These are phyloP conservation scores for Powellomyces hirtus DNA, from an alignment of 192 early-diverging fungal species.

Conservation along the genomic window DNA sequence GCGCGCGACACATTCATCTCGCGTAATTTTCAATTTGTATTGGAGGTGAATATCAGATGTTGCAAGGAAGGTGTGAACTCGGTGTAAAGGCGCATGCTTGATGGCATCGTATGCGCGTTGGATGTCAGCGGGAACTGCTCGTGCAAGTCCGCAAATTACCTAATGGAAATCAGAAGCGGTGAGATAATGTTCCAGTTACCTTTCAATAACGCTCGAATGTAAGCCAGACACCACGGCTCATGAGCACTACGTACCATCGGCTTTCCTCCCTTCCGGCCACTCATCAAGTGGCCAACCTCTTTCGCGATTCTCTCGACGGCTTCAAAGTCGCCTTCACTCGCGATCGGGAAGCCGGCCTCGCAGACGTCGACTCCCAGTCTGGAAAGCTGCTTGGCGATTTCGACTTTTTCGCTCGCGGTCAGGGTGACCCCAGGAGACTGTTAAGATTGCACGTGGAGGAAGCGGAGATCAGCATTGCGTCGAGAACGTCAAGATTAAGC, in stretches of 20 bases:
- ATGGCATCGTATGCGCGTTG: constrained; percentile 87
- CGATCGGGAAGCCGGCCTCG: constrained; percentile 95
- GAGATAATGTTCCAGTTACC: too few species aligned
- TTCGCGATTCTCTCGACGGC: constrained; percentile 90
- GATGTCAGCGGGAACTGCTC: constrained; percentile 82
- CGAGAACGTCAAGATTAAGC: not conserved
- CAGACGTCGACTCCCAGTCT: constrained; percentile 91
- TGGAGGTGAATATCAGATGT: constrained; percentile 96
- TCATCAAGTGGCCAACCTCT: constrained; percentile 84
- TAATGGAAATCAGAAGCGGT: constrained; percentile 36
- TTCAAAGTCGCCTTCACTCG: constrained; percentile 92
- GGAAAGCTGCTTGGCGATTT: constrained; percentile 92
- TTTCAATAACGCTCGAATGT: not conserved
- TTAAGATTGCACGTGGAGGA: not conserved
- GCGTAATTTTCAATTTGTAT: constrained; percentile 87
- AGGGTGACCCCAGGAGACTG: constrained; percentile 96
- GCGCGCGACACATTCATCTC: constrained; percentile 80
- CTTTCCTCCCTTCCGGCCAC: constrained; percentile 64
- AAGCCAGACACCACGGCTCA: not conserved
- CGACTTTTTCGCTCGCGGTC: constrained; percentile 88
- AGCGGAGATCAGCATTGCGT: not conserved
- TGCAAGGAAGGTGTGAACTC: constrained; percentile 94
- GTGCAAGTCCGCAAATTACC: constrained; percentile 85
- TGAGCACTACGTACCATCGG: constrained; percentile 73
- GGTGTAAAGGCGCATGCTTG: constrained; percentile 75